A percentile compares a stretch with the other conserved stretches of the same genome.
phyloP scores from a whole-genome alignment of 176 grass and related monocot genomes.

The Carex parvula region DNA sequence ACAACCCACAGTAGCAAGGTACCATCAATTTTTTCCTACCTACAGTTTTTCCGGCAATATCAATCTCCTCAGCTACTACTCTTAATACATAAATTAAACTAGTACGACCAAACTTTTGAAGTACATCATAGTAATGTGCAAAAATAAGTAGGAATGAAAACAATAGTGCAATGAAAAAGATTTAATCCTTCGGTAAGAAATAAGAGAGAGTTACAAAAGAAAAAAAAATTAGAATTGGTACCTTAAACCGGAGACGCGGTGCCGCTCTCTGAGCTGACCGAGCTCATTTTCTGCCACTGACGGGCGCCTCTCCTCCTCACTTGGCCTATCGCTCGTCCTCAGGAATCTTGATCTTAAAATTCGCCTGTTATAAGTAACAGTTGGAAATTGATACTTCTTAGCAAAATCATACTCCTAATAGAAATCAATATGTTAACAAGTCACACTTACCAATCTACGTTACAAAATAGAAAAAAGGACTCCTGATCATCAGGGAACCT shows the following conservation, averaged over 20 bases:
- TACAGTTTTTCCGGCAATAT: not conserved
- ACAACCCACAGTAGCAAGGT: not conserved
- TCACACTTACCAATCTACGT: not conserved
- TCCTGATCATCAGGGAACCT: not conserved
- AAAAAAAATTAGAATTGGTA: slow-evolving; percentile 15
- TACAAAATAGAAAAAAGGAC: not conserved
- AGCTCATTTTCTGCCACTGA: slow-evolving; percentile 70
- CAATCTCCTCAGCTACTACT: not conserved
- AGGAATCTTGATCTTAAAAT: slow-evolving; percentile 84
- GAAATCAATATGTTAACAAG: not conserved
- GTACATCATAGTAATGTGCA: not conserved
- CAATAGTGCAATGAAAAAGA: not conserved
- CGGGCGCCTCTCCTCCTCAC: slow-evolving; percentile 57
- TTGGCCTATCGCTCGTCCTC: slow-evolving; percentile 48
- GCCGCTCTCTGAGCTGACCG: slow-evolving; percentile 65
- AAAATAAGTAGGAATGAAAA: not conserved
- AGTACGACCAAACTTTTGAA: not conserved
- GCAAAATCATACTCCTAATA: not conserved
- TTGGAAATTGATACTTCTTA: not conserved
- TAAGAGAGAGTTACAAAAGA: not conserved
- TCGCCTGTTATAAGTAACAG: slow-evolving; percentile 35
- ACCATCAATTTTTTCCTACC: not conserved
- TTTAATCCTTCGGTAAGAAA: not conserved
- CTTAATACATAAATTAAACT: not conserved
- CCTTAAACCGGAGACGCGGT: slow-evolving; percentile 82